Percentiles rank a stretch among this genome's conserved stretches.
Conservation (phyloP, 176 grass and related monocot species). For the Bolboschoenus planiculmis region DNA sequence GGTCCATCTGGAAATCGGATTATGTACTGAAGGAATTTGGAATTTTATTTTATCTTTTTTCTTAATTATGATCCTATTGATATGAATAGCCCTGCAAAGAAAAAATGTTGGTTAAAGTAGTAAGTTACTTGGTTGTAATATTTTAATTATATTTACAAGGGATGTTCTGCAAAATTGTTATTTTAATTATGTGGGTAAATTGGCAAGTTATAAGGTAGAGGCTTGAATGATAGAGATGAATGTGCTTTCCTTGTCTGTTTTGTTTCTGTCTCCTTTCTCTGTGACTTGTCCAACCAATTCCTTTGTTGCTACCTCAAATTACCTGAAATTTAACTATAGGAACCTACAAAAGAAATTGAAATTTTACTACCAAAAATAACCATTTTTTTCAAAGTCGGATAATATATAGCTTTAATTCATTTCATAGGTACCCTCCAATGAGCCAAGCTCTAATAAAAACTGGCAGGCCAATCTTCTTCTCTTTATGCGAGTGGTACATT, state of each 20-base stretch:
- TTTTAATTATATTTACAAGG: not conserved
- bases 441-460: conserved; percentile 63
- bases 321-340: not conserved
- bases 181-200: too few relatives aligned
- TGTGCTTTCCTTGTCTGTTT: too few relatives aligned
- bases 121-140: not conserved
- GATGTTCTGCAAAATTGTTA: not conserved
- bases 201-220: too few relatives aligned
- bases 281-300: not conserved
- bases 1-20: not conserved
- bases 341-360: not conserved
- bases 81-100: not conserved
- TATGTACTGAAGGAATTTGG: not conserved
- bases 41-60: too few relatives aligned
- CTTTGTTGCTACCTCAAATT: too few relatives aligned
- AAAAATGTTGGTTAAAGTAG: not conserved
- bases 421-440: conserved; percentile 74
- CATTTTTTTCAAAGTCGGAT: not conserved
- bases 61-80: not conserved
- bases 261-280: not conserved
- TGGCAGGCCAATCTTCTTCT: conserved; percentile 58
- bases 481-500: conserved; percentile 78
- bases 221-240: too few relatives aligned
- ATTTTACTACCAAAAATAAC: not conserved
- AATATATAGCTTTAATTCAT: not conserved